These are phyloP conservation scores for Clathrus columnatus DNA, from an alignment of 768 basidiomycete genomes.

Conservation along the genomic window DNA sequence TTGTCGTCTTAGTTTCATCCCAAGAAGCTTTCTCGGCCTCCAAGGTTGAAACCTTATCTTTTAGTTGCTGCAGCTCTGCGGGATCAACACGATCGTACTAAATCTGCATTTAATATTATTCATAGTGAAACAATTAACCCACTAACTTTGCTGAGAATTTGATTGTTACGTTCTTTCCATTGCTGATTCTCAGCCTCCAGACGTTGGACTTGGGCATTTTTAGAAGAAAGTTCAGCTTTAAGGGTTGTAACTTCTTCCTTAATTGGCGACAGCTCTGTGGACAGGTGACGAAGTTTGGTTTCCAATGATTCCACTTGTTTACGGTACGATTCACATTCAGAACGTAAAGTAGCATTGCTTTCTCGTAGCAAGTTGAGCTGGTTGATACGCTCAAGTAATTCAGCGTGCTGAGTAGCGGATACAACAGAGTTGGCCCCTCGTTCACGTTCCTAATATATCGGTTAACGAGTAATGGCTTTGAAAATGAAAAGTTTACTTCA, in stretches of 20 bases:
- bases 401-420: conserved; percentile 72
- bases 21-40: conserved; percentile 17
- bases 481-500: conserved; percentile 38
- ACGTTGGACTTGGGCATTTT: conserved; percentile 54
- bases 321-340: conserved; percentile 62
- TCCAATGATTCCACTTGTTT: conserved; percentile 66
- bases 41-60: conserved; percentile 56
- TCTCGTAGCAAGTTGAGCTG: conserved; percentile 81
- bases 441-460: conserved; percentile 59
- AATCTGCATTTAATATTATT: background rate
- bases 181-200: conserved; percentile 68
- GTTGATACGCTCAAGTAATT: conserved; percentile 79
- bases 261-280: conserved; percentile 61
- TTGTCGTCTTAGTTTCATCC: conserved; percentile 21
- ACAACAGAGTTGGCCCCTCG: conserved; percentile 61
- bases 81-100: conserved; percentile 88
- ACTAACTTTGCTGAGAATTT: conserved; percentile 68
- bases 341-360: conserved; percentile 77
- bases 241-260: conserved; percentile 60
- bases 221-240: conserved; percentile 67
- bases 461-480: background rate
- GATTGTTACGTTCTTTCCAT: conserved; percentile 80
- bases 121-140: too few relatives aligned
- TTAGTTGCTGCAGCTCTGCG: conserved; percentile 69
- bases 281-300: conserved; percentile 45